phyloP scores from a whole-genome alignment of 306 rosid species.

The Cucumis melo region DNA sequence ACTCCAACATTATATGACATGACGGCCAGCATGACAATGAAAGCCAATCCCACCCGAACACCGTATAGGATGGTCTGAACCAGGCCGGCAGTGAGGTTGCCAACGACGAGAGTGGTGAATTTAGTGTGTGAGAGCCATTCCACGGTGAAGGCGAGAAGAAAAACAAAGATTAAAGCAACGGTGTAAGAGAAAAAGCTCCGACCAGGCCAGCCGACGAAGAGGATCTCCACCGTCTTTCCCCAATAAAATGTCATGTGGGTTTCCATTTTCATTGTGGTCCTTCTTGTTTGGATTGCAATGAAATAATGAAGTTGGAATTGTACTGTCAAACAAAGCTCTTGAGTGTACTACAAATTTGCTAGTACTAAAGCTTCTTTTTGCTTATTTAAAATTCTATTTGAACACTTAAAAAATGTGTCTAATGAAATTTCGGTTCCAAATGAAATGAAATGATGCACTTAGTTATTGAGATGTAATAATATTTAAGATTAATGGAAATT shows the following conservation, averaged over 20 bases:
- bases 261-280: conserved; percentile 17
- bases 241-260: conserved; percentile 83
- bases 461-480: too few relatives aligned
- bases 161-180: conserved; percentile 33
- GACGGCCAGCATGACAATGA: conserved; percentile 63
- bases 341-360: not conserved
- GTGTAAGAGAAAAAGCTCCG: conserved; percentile 29
- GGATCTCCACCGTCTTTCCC: conserved; percentile 41
- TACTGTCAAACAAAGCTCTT: not conserved
- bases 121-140: conserved; percentile 43
- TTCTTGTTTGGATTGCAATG: not conserved
- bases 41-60: conserved; percentile 38
- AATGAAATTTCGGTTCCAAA: too few relatives aligned
- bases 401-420: too few relatives aligned
- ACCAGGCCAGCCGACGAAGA: conserved; percentile 58
- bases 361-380: not conserved
- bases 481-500: too few relatives aligned
- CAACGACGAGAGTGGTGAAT: conserved; percentile 21
- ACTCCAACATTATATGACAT: conserved; percentile 78
- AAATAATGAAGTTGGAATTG: not conserved
- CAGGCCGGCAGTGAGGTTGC: conserved; percentile 20
- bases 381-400: not conserved
- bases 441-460: too few relatives aligned
- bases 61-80: conserved; percentile 37
- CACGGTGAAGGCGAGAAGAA: conserved; percentile 27